These are phyloP conservation scores for Hemisphaericaspora nanyangensis DNA, from an alignment of 805 yeast genomes.

Conservation along the genomic window DNA sequence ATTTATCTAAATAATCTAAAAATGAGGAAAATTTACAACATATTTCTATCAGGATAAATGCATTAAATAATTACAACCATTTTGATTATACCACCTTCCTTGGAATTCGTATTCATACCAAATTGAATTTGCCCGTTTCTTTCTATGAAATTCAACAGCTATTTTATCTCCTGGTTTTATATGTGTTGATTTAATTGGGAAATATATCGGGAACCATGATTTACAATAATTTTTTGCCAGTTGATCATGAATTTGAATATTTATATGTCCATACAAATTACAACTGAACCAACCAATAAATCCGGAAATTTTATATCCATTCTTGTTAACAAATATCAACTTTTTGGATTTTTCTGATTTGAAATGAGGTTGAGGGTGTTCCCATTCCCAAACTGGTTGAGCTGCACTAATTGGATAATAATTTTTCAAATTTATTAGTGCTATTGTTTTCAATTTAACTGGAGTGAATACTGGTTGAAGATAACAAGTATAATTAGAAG, in stretches of 20 bases:
- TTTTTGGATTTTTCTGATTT: background rate
- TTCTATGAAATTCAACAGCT: slow-evolving; percentile 12
- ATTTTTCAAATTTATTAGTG: slow-evolving; percentile 18
- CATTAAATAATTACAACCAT: slow-evolving; percentile 14
- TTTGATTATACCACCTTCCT: slow-evolving; percentile 15
- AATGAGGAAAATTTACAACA: too few species aligned
- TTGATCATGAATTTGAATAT: slow-evolving; percentile 47
- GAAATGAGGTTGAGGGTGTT: slow-evolving; percentile 40
- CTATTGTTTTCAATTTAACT: background rate
- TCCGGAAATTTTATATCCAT: slow-evolving; percentile 50
- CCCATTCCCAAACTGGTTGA: slow-evolving; percentile 58
- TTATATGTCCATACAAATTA: slow-evolving; percentile 55
- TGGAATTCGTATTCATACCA: slow-evolving; percentile 25
- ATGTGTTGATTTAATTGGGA: slow-evolving; percentile 21
- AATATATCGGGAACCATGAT: slow-evolving; percentile 39
- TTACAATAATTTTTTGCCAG: slow-evolving; percentile 18
- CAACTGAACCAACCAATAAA: slow-evolving; percentile 74
- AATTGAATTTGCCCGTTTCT: slow-evolving; percentile 8
- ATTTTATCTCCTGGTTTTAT: slow-evolving; percentile 5
- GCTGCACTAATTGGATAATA: slow-evolving; percentile 27
- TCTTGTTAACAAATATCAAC: background rate
- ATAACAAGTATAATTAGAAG: slow-evolving; percentile 49
- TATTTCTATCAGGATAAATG: slow-evolving; percentile 2
- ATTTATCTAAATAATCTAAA: too few species aligned
- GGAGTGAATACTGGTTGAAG: slow-evolving; percentile 63